Evolutionary conservation across 2,329 filamentous ascomycete genomes (phyloP).

Genomic region (Nemania bipapillata): DNA sequence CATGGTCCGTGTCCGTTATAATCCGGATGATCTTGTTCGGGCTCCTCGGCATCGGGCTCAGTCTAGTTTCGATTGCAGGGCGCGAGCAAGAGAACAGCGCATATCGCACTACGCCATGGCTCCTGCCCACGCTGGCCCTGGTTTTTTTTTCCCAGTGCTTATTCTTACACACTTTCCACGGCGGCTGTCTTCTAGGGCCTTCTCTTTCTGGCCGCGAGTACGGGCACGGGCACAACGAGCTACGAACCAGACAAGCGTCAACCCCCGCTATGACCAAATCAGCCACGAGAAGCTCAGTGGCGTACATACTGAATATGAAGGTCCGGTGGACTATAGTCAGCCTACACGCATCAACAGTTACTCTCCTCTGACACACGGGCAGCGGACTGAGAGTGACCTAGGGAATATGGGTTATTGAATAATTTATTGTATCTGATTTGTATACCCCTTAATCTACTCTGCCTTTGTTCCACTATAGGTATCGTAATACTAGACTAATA

Average conservation of each 20-base stretch:
- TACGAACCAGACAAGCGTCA: not conserved
- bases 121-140: constrained; percentile 4
- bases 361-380: not conserved
- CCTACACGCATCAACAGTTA: not conserved
- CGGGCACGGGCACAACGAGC: not conserved
- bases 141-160: not conserved
- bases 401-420: not conserved
- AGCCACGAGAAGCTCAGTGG: not conserved
- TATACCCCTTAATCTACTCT: not conserved
- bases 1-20: constrained; percentile 1
- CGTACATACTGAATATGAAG: not conserved
- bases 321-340: not conserved
- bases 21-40: not conserved
- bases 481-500: too few relatives aligned
- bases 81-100: not conserved
- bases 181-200: not conserved
- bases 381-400: not conserved
- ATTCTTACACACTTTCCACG: constrained; percentile 4
- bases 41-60: not conserved
- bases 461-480: too few relatives aligned
- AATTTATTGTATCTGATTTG: not conserved
- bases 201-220: constrained; percentile 9
- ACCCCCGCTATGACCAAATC: not conserved
- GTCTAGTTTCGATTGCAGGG: not conserved
- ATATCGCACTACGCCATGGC: not conserved